A percentile compares a stretch with the other conserved stretches of the same genome.
These are phyloP conservation scores for Trichoderma sp. DNA, from an alignment of 2,329 filamentous ascomycete species.

Conservation along the genomic window DNA sequence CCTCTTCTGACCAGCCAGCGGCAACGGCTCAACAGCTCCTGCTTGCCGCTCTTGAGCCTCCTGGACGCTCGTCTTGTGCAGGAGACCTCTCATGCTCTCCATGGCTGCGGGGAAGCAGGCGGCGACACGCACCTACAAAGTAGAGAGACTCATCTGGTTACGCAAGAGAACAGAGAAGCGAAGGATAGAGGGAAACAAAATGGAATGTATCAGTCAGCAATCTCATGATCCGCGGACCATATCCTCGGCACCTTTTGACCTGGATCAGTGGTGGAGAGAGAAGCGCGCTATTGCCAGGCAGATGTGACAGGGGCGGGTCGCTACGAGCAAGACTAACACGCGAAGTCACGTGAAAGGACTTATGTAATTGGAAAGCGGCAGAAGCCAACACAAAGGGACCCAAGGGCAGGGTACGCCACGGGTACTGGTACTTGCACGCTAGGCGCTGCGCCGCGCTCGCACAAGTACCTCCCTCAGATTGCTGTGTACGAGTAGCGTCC, in stretches of 20 bases:
- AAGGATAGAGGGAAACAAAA: not conserved
- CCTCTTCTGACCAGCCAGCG: constrained; percentile 56
- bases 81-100: constrained; percentile 47
- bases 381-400: not conserved
- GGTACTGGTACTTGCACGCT: not conserved
- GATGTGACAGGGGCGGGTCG: not conserved
- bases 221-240: not conserved
- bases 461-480: not conserved
- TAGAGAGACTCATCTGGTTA: not conserved
- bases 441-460: not conserved
- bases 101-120: constrained; percentile 36
- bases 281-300: constrained; percentile 5
- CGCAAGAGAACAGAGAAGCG: not conserved
- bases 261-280: not conserved
- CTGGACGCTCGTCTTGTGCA: constrained; percentile 58
- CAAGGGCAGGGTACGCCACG: not conserved
- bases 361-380: not conserved
- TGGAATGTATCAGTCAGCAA: not conserved
- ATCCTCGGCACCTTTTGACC: not conserved
- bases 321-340: not conserved
- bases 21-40: constrained; percentile 44
- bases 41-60: constrained; percentile 47
- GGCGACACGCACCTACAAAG: constrained; percentile 11
- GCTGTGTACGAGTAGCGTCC: not conserved
- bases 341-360: constrained; percentile 3